Evolutionary conservation across 345 rosid species (phyloP).

Genomic region (Draba incana): DNA sequence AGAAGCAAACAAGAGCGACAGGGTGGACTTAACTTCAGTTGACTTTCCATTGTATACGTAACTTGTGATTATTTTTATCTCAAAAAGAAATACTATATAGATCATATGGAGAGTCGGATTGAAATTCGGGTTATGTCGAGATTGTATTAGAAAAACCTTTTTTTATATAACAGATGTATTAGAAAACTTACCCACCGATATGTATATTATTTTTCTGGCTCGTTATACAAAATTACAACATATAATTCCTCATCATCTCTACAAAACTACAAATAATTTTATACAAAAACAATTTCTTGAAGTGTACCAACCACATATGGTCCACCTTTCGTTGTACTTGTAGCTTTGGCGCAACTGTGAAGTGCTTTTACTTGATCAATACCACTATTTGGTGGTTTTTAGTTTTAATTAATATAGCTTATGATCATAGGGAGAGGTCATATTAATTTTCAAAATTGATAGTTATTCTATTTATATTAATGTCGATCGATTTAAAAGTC

Average conservation of each 20-base stretch:
- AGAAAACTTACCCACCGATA: neutral
- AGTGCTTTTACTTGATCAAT: neutral
- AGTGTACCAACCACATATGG: neutral
- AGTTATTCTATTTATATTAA: constrained; percentile 3
- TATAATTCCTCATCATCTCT: neutral
- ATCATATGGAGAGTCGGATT: constrained; percentile 19
- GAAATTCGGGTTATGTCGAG: neutral
- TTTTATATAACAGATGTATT: neutral
- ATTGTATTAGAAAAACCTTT: neutral
- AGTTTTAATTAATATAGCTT: constrained; percentile 19
- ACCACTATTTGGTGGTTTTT: constrained; percentile 22
- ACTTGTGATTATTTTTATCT: neutral
- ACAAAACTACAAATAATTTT: neutral
- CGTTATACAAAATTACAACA: neutral
- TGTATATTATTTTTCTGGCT: neutral
- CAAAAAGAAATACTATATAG: neutral
- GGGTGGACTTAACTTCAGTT: constrained; percentile 36
- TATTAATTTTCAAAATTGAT: constrained; percentile 5
- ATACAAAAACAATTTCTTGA: neutral
- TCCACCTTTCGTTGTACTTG: no score
- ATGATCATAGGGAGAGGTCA: constrained; percentile 25
- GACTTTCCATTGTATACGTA: constrained; percentile 23
- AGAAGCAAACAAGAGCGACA: constrained; percentile 37
- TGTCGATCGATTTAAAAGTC: constrained; percentile 23
- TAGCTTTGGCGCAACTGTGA: constrained; percentile 17